Conservation (phyloP, 192 early-diverging fungal genomes). For the Podila minutissima region DNA sequence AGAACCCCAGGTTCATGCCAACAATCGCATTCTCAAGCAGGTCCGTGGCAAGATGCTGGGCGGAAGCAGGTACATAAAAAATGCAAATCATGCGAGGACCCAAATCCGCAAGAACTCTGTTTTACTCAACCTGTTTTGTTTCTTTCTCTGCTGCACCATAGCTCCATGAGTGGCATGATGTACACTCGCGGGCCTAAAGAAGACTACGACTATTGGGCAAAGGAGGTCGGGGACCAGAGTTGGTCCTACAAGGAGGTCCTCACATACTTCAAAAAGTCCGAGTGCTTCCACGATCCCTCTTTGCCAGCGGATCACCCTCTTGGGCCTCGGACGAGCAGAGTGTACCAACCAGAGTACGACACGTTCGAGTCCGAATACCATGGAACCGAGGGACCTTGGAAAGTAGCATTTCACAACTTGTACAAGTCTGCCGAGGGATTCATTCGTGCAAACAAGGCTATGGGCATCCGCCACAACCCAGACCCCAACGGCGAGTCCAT, state of each 20-base stretch:
- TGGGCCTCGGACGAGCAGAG: conserved; percentile 6
- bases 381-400: conserved; percentile 32
- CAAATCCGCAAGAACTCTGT: background rate
- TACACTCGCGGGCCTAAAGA: conserved; percentile 15
- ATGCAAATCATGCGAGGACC: background rate
- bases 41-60: conserved; percentile 17
- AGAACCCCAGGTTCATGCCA: conserved; percentile 16
- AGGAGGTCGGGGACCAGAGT: conserved; percentile 13
- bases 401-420: conserved; percentile 6
- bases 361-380: conserved; percentile 17
- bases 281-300: background rate
- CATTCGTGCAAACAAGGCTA: conserved; percentile 5
- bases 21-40: conserved; percentile 13
- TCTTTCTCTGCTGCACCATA: background rate
- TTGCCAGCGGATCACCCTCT: background rate
- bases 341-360: conserved; percentile 5
- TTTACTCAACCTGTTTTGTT: background rate
- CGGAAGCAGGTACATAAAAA: conserved; percentile 19
- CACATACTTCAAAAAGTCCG: conserved; percentile 31
- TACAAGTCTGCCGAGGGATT: conserved; percentile 7
- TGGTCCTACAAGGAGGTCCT: conserved; percentile 42
- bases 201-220: conserved; percentile 19
- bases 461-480: background rate
- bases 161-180: conserved; percentile 12
- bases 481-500: conserved; percentile 10